These are phyloP conservation scores for Pichia heedii DNA, from an alignment of 805 yeast species.

Conservation along the genomic window DNA sequence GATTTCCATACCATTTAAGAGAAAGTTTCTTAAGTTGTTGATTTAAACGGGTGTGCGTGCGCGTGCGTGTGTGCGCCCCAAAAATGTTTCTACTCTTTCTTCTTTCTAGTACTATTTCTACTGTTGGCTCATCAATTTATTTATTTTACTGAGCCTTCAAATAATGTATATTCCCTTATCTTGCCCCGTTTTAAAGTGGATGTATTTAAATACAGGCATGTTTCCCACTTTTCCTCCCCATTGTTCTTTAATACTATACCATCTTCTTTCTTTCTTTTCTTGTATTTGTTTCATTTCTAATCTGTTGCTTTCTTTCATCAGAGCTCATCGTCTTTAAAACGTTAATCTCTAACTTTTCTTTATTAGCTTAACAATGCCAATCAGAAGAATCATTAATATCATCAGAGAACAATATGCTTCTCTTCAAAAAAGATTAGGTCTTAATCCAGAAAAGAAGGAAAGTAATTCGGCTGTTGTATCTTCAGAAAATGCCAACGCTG, in stretches of 20 bases:
- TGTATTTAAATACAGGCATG: neutral
- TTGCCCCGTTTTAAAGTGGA: neutral
- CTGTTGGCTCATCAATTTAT: too few species aligned
- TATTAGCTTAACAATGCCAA: constrained; percentile 21
- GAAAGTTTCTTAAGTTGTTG: too few species aligned
- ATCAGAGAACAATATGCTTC: constrained; percentile 26
- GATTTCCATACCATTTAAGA: too few species aligned
- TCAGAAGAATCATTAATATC: constrained; percentile 26
- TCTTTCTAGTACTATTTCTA: too few species aligned
- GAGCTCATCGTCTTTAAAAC: neutral
- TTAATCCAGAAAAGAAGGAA: constrained; percentile 7
- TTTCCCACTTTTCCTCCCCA: neutral
- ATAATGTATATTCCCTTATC: neutral
- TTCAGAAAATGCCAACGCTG: constrained; percentile 8
- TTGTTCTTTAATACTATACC: neutral
- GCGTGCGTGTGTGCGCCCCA: too few species aligned
- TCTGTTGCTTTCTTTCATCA: neutral
- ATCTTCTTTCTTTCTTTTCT: neutral
- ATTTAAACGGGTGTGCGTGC: too few species aligned
- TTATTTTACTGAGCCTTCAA: neutral
- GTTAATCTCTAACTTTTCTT: neutral
- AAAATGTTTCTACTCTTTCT: too few species aligned
- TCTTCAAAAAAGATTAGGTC: constrained; percentile 23
- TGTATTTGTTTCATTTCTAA: neutral
- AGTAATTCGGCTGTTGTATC: constrained; percentile 13